Base-by-base conservation (phyloP, 352 stramenopile genomes). In the Globisporangium echinulatum region DNA sequence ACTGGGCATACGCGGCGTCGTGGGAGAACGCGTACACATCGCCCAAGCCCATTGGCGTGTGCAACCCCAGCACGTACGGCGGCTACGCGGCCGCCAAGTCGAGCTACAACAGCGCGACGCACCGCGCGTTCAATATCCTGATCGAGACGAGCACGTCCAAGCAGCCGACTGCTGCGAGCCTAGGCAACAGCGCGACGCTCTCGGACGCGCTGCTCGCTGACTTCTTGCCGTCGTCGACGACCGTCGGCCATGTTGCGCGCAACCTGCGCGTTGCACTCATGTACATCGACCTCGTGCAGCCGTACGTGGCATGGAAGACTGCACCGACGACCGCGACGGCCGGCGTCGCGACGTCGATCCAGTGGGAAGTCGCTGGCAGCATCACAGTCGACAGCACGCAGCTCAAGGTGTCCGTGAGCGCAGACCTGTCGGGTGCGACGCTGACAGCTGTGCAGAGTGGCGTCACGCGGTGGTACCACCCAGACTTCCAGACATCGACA, bases 51-150 rank as follows among this genome's bases (percentile, higher is more conserved):
- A 78, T 85, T 33, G 66, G 69, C n/a, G 60, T 77, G 10, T 98
- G 93, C 74, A 81, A 81, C 19, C 92, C 92, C 7, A 81, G 53
- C 11, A 90, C 75, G 11, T 97, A 88, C 69, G 85, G 83, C 4
- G 90, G 91, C 15, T 98, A 98, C 70, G 54, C 64, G 0, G 38
- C 58, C 3, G 64, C 79, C 9, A 97, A 97, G 67, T 97, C 92
- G 7, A 62, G 58, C 39, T 98, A 98, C 73, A 95, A 96, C 63
- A 90, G 88, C 61, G 87, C 81, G 1, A 96, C 82, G 9, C 81
- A 98, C 51, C 81, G 95, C 10, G 70, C 85, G 7, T 97, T 98
- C 65, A 98, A 97, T 63, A 94, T 98, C 49, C 62, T 98, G 17
- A 85, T 98, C 48, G 96, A 98, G 69, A 97, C 90, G 0, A 97